Conservation (phyloP, 495 filamentous ascomycete genomes). For the Podospora australis region DNA sequence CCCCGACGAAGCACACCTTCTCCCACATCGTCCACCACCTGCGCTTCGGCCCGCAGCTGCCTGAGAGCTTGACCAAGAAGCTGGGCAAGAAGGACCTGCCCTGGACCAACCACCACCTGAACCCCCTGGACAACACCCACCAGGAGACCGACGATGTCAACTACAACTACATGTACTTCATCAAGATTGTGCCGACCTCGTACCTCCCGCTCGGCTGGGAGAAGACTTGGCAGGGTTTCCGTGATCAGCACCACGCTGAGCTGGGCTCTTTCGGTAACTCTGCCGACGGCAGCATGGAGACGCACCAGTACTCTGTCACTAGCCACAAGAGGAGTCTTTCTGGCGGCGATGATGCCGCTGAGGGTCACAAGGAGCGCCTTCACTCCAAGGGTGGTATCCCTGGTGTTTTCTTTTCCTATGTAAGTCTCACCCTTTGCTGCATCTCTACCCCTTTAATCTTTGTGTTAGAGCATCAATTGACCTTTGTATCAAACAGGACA, state of each 20-base stretch:
- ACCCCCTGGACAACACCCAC: constrained; percentile 79
- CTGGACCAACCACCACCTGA: constrained; percentile 86
- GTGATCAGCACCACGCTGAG: constrained; percentile 37
- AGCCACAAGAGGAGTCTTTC: constrained; percentile 81
- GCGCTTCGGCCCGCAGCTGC: constrained; percentile 88
- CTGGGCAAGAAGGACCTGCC: constrained; percentile 46
- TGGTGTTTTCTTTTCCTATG: constrained; percentile 96
- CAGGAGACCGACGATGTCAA: constrained; percentile 74
- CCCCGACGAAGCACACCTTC: constrained; percentile 71
- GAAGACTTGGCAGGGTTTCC: constrained; percentile 23
- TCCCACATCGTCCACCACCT: constrained; percentile 85
- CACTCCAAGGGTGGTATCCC: constrained; percentile 90
- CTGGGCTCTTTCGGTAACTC: constrained; percentile 59
- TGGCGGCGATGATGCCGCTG: constrained; percentile 73
- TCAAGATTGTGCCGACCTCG: constrained; percentile 94
- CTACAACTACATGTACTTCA: constrained; percentile 98
- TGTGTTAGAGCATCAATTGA: too few relatives aligned
- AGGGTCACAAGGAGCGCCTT: constrained; percentile 83
- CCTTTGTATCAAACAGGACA: constrained; percentile 56
- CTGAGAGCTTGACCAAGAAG: constrained; percentile 62
- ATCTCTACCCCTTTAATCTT: too few relatives aligned
- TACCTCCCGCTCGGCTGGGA: constrained; percentile 87
- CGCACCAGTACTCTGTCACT: constrained; percentile 95
- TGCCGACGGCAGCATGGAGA: constrained; percentile 77
- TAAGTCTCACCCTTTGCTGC: constrained; percentile 35